These are phyloP conservation scores for Russula abietina DNA, from an alignment of 768 basidiomycete genomes.

Conservation along the genomic window DNA sequence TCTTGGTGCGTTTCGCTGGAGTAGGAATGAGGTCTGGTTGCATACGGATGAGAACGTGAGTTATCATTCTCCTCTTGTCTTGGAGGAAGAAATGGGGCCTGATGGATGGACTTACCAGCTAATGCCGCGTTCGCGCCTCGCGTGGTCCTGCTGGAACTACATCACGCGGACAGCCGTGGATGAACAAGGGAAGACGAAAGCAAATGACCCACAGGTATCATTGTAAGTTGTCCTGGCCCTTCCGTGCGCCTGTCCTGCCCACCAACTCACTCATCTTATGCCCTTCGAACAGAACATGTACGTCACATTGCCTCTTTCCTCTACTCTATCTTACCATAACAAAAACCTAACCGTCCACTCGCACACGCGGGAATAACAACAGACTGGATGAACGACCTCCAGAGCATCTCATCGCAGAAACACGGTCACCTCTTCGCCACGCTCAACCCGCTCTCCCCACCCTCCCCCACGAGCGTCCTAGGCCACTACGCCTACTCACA, in stretches of 20 bases:
- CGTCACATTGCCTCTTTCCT: neutral
- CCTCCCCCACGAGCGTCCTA: constrained; percentile 39
- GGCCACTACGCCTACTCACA: constrained; percentile 62
- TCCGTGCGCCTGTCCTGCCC: too few relatives aligned
- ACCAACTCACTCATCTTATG: neutral
- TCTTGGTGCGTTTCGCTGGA: constrained; percentile 39
- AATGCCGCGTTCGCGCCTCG: constrained; percentile 55
- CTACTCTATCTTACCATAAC: neutral
- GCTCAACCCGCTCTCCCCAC: constrained; percentile 34
- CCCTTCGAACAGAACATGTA: constrained; percentile 4
- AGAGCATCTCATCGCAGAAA: neutral
- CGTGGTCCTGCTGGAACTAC: constrained; percentile 81
- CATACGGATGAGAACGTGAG: constrained; percentile 58
- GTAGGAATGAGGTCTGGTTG: constrained; percentile 57
- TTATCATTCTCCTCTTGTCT: constrained; percentile 1
- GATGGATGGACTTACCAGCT: constrained; percentile 37
- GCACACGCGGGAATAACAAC: neutral
- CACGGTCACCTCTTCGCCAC: constrained; percentile 1
- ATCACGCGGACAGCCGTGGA: constrained; percentile 46
- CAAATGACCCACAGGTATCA: constrained; percentile 39
- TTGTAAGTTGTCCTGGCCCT: neutral
- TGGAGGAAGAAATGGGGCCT: neutral
- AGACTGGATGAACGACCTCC: constrained; percentile 5
- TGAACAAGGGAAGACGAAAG: constrained; percentile 33
- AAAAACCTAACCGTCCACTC: neutral